These are phyloP conservation scores for Plenodomus tracheiphilus DNA, from an alignment of 2,329 filamentous ascomycete genomes.

Conservation along the genomic window DNA sequence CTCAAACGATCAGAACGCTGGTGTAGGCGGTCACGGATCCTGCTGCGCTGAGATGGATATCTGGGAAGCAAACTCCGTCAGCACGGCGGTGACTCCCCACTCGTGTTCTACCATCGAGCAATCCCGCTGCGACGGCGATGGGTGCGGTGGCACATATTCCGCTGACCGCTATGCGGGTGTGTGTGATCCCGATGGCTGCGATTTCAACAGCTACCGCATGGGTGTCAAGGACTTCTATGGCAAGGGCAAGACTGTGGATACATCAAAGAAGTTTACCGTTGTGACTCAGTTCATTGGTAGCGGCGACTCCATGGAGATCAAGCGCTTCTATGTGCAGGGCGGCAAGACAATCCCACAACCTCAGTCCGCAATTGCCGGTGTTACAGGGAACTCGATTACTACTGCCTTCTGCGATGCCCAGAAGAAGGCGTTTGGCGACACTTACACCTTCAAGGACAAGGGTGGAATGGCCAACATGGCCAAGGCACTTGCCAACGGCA, in stretches of 20 bases:
- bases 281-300: slow-evolving; percentile 54
- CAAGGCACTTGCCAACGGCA: slow-evolving; percentile 57
- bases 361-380: slow-evolving; percentile 49
- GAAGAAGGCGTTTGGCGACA: slow-evolving; percentile 32
- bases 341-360: slow-evolving; percentile 53
- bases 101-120: slow-evolving; percentile 59
- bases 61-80: slow-evolving; percentile 67
- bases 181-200: slow-evolving; percentile 70
- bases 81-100: slow-evolving; percentile 66
- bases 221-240: slow-evolving; percentile 67
- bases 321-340: slow-evolving; percentile 54
- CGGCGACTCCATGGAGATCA: slow-evolving; percentile 49
- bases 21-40: slow-evolving; percentile 57
- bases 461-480: slow-evolving; percentile 63
- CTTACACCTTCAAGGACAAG: slow-evolving; percentile 55
- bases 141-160: slow-evolving; percentile 50
- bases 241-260: slow-evolving; percentile 52
- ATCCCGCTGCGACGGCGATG: slow-evolving; percentile 56
- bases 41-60: slow-evolving; percentile 68
- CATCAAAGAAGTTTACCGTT: slow-evolving; percentile 49
- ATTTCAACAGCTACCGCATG: slow-evolving; percentile 63
- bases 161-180: slow-evolving; percentile 63
- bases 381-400: slow-evolving; percentile 43
- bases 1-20: slow-evolving; percentile 56
- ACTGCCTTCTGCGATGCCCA: slow-evolving; percentile 36